These are phyloP conservation scores for Porpolomopsis calyptriformis DNA, from an alignment of 768 basidiomycete species.

Conservation along the genomic window DNA sequence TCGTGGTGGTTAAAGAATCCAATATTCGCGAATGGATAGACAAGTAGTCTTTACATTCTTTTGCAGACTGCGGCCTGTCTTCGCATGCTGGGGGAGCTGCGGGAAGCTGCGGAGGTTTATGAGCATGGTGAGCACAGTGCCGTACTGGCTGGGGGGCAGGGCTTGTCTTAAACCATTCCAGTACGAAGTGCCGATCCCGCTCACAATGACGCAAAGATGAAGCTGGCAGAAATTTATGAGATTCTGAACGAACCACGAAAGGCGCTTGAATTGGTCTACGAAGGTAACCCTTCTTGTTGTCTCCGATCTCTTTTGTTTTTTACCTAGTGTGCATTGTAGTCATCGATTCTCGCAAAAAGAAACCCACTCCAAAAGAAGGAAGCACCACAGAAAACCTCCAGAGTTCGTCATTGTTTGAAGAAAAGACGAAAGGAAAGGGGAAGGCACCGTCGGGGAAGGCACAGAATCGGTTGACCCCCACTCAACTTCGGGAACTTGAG, in stretches of 20 bases:
- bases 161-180: neutral
- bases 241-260: constrained; percentile 67
- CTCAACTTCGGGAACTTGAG: constrained; percentile 56
- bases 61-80: constrained; percentile 76
- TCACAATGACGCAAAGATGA: constrained; percentile 78
- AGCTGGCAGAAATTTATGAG: constrained; percentile 85
- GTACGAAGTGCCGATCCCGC: constrained; percentile 44
- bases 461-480: constrained; percentile 40
- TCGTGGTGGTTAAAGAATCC: neutral
- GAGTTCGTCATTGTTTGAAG: constrained; percentile 55
- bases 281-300: constrained; percentile 41
- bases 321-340: constrained; percentile 24
- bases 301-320: neutral
- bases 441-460: constrained; percentile 27
- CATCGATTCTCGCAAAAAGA: constrained; percentile 50
- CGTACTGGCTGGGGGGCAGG: no score
- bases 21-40: constrained; percentile 30
- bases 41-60: constrained; percentile 60
- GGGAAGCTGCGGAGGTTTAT: constrained; percentile 74
- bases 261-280: constrained; percentile 73
- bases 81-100: constrained; percentile 61
- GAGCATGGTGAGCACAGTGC: constrained; percentile 51
- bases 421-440: constrained; percentile 36
- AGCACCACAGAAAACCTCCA: neutral
- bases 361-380: constrained; percentile 15